phyloP scores from a whole-genome alignment of 352 stramenopile species.

The Vaucheria bursata region DNA sequence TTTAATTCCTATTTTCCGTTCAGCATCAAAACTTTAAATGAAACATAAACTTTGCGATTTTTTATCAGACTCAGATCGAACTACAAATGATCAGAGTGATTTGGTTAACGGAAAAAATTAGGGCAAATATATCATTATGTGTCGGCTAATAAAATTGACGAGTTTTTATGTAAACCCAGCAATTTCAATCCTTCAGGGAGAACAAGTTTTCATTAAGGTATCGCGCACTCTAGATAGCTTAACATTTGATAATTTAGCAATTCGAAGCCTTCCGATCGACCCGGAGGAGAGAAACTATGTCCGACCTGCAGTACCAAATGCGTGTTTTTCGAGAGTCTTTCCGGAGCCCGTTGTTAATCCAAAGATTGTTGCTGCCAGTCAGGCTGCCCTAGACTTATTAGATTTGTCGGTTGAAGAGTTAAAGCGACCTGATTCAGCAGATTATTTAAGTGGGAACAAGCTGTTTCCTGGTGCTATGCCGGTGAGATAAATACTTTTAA shows the following conservation, averaged over 20 bases:
- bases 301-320: conserved; percentile 30
- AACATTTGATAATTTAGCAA: conserved; percentile 42
- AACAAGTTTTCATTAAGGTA: no score
- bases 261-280: conserved; percentile 39
- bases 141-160: no score
- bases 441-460: conserved; percentile 54
- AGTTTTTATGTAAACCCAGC: no score
- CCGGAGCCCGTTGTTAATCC: conserved; percentile 39
- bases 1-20: no score
- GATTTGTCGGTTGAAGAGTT: conserved; percentile 18
- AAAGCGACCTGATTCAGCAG: conserved; percentile 28
- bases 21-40: no score
- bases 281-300: conserved; percentile 41
- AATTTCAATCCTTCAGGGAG: no score
- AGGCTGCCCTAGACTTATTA: conserved; percentile 41
- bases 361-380: conserved; percentile 34
- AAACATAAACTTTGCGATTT: no score
- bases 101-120: no score
- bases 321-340: conserved; percentile 35
- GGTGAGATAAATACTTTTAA: neutral
- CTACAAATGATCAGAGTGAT: no score
- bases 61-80: no score
- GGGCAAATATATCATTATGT: no score
- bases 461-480: conserved; percentile 63
- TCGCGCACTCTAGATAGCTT: conserved; percentile 38